Evolutionary conservation across 78 protist genomes (phyloP), one percentile per base, ranked within the genome.

Genomic region (Anaeramoeba flamelloides): DNA sequence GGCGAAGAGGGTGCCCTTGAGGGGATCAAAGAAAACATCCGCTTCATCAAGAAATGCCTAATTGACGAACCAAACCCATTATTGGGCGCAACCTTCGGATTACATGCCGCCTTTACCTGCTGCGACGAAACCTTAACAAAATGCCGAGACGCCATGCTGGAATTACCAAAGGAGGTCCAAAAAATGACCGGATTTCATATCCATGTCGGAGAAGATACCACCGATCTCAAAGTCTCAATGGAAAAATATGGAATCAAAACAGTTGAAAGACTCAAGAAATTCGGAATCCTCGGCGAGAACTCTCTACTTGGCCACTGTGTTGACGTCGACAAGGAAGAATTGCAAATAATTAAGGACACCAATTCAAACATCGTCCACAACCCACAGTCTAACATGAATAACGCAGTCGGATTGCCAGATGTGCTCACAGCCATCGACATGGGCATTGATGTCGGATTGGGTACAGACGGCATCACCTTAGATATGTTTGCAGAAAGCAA

Each of bases 331-430:
- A 80, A 38, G 4, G 33, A 38, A 3, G 87, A 84, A 37, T 32
- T 34, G 79, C 81, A 77, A 33, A 2, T 79, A 0, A 40, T 84
- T 79, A 36, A 1, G 34, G 2, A 79, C 75, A 84, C 87, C 36
- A 39, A 64, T 38, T 81, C 87, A 31, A 8, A 31, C 37, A 79
- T 84, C 8, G 84, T 64, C 33, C 87, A 84, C 78, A 79, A 84
- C 74, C 87, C 83, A 39, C 34, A 53, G 41, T 79, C 83, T n/a
- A 84, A 84, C 78, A 84, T 84, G 83, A 84, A 84, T 41, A 79
- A 79, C 77, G 83, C 83, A 0, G 82, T 84, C 3, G 87, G 87
- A n/a, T 39, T 84, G 30, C 38, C 78, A 26, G 78, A 77, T 40
- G 84, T 84, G 37, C 75, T 36, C 36, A 36, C 33, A 32, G 80